Percentiles rank a stretch among this genome's conserved stretches.
Conservation (phyloP, 176 grass and related monocot genomes). For the Rhynchospora tenuis region DNA sequence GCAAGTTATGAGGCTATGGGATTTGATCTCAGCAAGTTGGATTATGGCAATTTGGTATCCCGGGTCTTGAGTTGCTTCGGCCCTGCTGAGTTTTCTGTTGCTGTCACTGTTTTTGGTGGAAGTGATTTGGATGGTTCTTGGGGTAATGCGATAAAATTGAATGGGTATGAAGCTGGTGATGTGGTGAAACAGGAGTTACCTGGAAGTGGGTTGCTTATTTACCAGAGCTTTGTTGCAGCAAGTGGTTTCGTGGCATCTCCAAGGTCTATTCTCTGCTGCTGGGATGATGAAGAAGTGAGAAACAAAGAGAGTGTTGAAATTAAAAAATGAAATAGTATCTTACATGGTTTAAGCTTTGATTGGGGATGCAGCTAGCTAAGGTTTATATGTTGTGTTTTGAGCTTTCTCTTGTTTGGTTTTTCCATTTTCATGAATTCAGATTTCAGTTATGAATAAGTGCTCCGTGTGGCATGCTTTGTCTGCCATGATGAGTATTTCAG, state of each 20-base stretch:
- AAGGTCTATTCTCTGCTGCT: constrained; percentile 49
- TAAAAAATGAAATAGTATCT: neutral
- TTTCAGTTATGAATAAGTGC: constrained; percentile 36
- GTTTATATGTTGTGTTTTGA: constrained; percentile 17
- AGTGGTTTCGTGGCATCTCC: constrained; percentile 31
- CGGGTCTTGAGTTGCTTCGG: constrained; percentile 55
- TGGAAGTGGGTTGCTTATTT: constrained; percentile 54
- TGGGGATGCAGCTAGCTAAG: constrained; percentile 46
- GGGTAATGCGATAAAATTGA: constrained; percentile 29
- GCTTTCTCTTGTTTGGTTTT: neutral
- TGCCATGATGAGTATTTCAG: constrained; percentile 53
- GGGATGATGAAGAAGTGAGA: constrained; percentile 34
- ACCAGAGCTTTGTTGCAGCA: constrained; percentile 59
- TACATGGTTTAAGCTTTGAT: constrained; percentile 29
- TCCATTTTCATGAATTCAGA: constrained; percentile 16
- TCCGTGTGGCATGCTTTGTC: constrained; percentile 70
- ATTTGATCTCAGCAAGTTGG: constrained; percentile 43
- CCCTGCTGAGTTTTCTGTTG: constrained; percentile 63
- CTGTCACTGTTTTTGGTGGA: constrained; percentile 71
- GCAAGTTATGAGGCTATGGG: constrained; percentile 89
- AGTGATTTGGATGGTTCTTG: constrained; percentile 48
- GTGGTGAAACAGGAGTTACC: constrained; percentile 51
- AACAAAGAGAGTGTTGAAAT: constrained; percentile 15
- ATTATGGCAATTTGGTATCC: constrained; percentile 44
- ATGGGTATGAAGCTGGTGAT: constrained; percentile 42